phyloP scores from a whole-genome alignment of 257 asterid genomes.

The Knoxia roxburghii region DNA sequence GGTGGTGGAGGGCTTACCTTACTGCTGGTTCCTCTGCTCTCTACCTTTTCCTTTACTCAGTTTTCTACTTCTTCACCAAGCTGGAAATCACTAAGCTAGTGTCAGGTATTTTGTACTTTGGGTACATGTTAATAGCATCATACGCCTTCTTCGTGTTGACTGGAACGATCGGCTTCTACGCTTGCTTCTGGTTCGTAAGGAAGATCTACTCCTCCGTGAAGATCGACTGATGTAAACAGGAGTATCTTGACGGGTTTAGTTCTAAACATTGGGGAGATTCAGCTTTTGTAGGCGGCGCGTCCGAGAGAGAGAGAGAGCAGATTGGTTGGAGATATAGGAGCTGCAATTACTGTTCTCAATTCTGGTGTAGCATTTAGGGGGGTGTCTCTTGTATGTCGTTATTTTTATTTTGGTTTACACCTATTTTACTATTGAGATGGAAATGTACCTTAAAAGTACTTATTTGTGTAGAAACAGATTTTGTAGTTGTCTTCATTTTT shows the following conservation, averaged over 20 bases:
- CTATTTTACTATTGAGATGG: not conserved
- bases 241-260: not conserved
- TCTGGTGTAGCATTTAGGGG: constrained; percentile 7
- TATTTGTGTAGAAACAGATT: constrained; percentile 1
- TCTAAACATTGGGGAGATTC: not conserved
- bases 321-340: constrained; percentile 2
- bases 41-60: constrained; percentile 77
- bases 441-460: constrained; percentile 2
- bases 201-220: constrained; percentile 85
- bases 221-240: constrained; percentile 50
- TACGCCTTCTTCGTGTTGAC: constrained; percentile 85
- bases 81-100: constrained; percentile 75
- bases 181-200: constrained; percentile 90
- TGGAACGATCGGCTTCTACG: constrained; percentile 80
- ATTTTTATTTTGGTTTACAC: not conserved
- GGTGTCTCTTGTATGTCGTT: constrained; percentile 3
- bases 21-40: constrained; percentile 88
- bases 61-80: constrained; percentile 91
- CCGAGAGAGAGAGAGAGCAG: not conserved
- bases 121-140: constrained; percentile 81
- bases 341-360: constrained; percentile 1
- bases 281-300: constrained; percentile 3
- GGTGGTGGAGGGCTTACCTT: constrained; percentile 98
- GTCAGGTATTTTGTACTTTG: constrained; percentile 78
- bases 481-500: not conserved